Conservation (phyloP, 345 rosid species). For the Pistacia atlantica region DNA sequence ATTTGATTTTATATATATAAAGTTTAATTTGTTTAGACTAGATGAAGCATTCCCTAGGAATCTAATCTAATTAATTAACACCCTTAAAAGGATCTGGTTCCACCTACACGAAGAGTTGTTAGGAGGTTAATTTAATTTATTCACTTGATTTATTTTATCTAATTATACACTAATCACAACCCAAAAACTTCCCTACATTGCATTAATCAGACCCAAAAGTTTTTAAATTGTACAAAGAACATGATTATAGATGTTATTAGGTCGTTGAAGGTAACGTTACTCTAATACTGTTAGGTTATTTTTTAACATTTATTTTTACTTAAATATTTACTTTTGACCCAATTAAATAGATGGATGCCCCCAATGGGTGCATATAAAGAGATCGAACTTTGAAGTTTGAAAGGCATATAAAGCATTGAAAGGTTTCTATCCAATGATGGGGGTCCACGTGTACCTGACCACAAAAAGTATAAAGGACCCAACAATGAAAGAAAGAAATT, state of each 20-base stretch:
- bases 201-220: no score
- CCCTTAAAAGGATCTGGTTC: neutral
- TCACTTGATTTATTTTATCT: neutral
- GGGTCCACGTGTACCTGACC: slow-evolving; percentile 22
- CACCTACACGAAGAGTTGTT: neutral
- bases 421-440: slow-evolving; percentile 17
- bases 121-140: neutral
- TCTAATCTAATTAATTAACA: no score
- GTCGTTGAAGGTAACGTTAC: no score
- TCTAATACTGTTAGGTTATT: no score
- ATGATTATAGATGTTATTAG: no score
- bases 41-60: neutral
- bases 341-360: neutral
- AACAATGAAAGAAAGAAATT: neutral
- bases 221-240: no score
- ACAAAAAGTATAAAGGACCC: slow-evolving; percentile 11
- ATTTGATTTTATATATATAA: neutral
- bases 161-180: neutral
- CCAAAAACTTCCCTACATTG: neutral
- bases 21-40: neutral
- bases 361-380: neutral
- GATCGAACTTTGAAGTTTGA: neutral
- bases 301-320: no score
- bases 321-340: no score
- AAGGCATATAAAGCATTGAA: neutral